Evolutionary conservation across 2,329 filamentous ascomycete species (phyloP).

Genomic region (Geosmithia putterillii): DNA sequence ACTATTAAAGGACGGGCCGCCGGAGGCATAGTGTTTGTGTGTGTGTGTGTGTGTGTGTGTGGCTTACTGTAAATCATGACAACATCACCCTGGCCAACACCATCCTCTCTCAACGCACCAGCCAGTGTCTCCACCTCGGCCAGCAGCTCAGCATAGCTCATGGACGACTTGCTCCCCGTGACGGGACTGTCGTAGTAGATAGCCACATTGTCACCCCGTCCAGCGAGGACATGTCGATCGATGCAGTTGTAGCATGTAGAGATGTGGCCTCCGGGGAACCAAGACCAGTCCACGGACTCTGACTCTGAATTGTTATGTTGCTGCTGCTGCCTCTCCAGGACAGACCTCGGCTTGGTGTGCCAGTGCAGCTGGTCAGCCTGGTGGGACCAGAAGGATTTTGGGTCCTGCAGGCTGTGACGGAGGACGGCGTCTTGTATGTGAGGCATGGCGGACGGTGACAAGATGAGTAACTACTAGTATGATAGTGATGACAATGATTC

Average conservation of each 20-base stretch:
- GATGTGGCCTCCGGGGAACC: constrained; percentile 83
- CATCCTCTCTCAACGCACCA: constrained; percentile 70
- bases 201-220: constrained; percentile 61
- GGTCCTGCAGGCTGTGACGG: constrained; percentile 50
- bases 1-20: too few species aligned
- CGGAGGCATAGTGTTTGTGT: too few species aligned
- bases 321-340: constrained; percentile 45
- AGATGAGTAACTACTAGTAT: too few species aligned
- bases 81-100: constrained; percentile 72
- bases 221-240: constrained; percentile 73
- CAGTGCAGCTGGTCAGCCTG: constrained; percentile 69
- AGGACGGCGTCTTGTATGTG: constrained; percentile 43
- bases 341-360: constrained; percentile 60
- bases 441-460: too few species aligned
- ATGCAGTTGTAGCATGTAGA: constrained; percentile 88
- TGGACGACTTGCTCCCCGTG: constrained; percentile 55
- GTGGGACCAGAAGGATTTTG: constrained; percentile 60
- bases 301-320: constrained; percentile 50
- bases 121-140: constrained; percentile 73
- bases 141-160: constrained; percentile 65
- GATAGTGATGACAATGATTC: neutral
- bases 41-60: too few species aligned
- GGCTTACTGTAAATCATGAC: constrained; percentile 76
- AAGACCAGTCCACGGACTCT: constrained; percentile 70
- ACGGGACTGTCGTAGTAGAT: constrained; percentile 86